Evolutionary conservation across 106 monocot species (phyloP).

Genomic region (Dendrobium nobile): DNA sequence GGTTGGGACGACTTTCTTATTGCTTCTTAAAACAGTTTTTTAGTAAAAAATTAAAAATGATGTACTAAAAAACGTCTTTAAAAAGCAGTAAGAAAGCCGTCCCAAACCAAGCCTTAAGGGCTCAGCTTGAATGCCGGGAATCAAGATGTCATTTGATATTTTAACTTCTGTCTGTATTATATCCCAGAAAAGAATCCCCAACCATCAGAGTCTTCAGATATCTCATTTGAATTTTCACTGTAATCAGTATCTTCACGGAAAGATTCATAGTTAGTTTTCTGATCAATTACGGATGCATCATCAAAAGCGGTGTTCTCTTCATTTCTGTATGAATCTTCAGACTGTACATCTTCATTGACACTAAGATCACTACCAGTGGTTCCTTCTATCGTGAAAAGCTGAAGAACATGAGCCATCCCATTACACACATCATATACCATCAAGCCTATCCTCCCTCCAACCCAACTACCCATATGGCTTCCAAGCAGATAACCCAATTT

Average conservation of each 20-base stretch:
- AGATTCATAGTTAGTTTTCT: constrained; percentile 12
- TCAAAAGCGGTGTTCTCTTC: not conserved
- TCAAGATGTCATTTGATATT: not conserved
- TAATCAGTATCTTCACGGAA: constrained; percentile 14
- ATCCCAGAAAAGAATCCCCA: constrained; percentile 30
- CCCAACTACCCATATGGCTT: constrained; percentile 85
- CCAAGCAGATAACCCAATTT: constrained; percentile 64
- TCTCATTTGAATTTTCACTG: constrained; percentile 18
- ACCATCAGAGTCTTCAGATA: constrained; percentile 19
- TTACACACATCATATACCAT: constrained; percentile 78
- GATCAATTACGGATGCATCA: constrained; percentile 11
- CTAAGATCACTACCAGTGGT: not conserved
- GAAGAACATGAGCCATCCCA: constrained; percentile 41
- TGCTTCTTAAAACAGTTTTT: too few species aligned
- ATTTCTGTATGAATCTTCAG: not conserved
- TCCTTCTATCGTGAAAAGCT: constrained; percentile 23
- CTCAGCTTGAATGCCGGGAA: too few species aligned
- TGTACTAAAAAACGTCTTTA: too few species aligned
- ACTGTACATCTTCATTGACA: not conserved
- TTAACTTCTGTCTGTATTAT: not conserved
- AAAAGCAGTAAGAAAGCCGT: too few species aligned
- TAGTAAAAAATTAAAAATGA: too few species aligned
- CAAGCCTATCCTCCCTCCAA: constrained; percentile 74
- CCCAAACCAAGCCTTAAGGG: too few species aligned
- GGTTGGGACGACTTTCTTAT: too few species aligned